phyloP scores from a whole-genome alignment of 371 early-diverging fungal species.

The Synchytrium microbalum region DNA sequence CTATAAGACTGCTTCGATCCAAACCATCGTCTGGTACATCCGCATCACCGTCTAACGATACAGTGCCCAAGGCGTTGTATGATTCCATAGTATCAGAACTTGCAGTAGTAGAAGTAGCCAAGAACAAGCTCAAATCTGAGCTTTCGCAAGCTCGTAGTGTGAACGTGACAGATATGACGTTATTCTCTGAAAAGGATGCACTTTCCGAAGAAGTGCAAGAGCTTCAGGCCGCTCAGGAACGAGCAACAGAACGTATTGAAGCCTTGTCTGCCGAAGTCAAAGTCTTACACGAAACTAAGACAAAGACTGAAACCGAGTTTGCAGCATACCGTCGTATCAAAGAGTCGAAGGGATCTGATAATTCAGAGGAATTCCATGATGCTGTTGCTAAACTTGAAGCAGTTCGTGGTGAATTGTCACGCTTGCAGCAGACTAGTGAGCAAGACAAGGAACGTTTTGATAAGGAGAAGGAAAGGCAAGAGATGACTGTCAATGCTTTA shows the following conservation, averaged over 20 bases:
- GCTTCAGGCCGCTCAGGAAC: neutral
- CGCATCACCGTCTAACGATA: neutral
- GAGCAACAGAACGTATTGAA: neutral
- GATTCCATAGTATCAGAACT: neutral
- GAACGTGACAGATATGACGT: neutral
- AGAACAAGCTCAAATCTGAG: neutral
- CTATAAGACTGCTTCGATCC: neutral
- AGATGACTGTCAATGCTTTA: neutral
- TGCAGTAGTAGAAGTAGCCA: too few species aligned
- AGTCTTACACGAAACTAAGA: neutral
- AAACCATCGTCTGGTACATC: neutral
- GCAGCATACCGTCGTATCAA: neutral
- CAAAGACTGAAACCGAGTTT: neutral
- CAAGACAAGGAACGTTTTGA: neutral
- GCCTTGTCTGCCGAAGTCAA: neutral
- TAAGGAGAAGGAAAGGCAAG: neutral
- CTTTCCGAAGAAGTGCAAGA: neutral
- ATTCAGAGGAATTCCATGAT: neutral
- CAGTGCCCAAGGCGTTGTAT: neutral
- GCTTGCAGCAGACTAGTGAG: neutral
- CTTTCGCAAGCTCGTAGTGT: neutral
- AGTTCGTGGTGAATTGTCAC: neutral
- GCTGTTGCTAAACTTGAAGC: neutral
- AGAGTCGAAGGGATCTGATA: neutral
- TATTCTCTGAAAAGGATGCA: neutral